phyloP scores from a whole-genome alignment of 148 eudicot genomes.

The Nepenthes gracilis region DNA sequence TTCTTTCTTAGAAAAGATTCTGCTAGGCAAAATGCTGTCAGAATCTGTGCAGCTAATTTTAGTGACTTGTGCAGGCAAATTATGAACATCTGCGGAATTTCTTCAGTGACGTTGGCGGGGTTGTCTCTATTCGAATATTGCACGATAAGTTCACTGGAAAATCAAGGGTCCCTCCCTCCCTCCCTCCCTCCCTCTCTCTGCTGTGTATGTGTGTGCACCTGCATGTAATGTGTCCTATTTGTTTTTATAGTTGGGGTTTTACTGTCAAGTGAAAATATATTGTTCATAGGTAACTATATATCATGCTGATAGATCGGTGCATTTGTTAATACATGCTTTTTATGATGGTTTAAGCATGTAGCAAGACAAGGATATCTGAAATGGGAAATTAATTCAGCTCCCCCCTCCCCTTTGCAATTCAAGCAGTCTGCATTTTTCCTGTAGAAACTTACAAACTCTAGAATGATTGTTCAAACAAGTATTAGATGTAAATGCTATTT shows the following conservation, averaged over 20 bases:
- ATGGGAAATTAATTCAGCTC: no score
- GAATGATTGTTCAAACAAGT: no score
- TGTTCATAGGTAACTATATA: no score
- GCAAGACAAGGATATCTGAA: no score
- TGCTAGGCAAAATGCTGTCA: slow-evolving; percentile 3
- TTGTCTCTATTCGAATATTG: slow-evolving; percentile 56
- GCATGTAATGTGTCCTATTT: neutral
- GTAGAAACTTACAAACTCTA: neutral
- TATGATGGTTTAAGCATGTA: no score
- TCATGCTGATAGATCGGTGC: no score
- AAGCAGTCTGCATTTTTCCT: neutral
- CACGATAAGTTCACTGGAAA: slow-evolving; percentile 66
- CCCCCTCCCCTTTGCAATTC: no score
- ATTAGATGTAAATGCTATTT: no score
- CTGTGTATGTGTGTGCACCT: neutral
- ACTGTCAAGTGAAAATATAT: no score
- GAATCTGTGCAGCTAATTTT: slow-evolving; percentile 5
- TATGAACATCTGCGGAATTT: slow-evolving; percentile 48
- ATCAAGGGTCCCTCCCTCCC: slow-evolving; percentile 60
- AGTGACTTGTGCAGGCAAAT: slow-evolving; percentile 43
- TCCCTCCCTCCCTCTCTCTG: neutral
- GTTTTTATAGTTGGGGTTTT: no score
- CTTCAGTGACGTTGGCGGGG: slow-evolving; percentile 87
- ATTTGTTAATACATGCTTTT: no score
- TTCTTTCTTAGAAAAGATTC: neutral